A percentile compares a stretch with the other conserved stretches of the same genome.
Evolutionary conservation across 805 yeast genomes (phyloP).

Genomic region (Candida bentonensis): DNA sequence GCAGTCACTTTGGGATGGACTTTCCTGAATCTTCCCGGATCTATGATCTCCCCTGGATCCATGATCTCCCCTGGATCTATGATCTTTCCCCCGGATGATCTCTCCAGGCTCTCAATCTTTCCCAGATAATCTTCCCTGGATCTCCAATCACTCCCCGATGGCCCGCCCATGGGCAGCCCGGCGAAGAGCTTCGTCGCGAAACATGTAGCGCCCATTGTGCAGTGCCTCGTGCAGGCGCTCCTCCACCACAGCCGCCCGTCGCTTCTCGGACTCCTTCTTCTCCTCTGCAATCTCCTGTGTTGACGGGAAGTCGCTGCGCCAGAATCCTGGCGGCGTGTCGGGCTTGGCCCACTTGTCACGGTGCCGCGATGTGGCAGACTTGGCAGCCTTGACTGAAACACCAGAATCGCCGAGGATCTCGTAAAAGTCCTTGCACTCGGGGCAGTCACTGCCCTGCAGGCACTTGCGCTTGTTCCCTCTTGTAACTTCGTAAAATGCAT

Average conservation of each 20-base stretch:
- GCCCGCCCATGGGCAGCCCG: too few relatives aligned
- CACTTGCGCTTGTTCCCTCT: conserved; percentile 23
- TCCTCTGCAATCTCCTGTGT: conserved; percentile 36
- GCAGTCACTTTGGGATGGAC: too few relatives aligned
- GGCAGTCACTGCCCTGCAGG: conserved; percentile 24
- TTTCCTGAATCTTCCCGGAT: too few relatives aligned
- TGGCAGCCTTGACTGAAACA: conserved; percentile 1
- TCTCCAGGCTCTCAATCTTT: too few relatives aligned
- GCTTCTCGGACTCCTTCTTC: conserved; percentile 14
- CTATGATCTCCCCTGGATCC: too few relatives aligned
- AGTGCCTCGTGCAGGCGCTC: conserved; percentile 1
- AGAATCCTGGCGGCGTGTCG: conserved; percentile 45
- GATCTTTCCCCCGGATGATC: too few relatives aligned
- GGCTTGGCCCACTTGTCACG: conserved; percentile 23
- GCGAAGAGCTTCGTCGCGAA: neutral
- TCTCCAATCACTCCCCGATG: too few relatives aligned
- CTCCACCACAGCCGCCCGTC: neutral
- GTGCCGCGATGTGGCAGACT: conserved; percentile 13
- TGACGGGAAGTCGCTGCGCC: conserved; percentile 42
- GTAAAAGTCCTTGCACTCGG: conserved; percentile 16
- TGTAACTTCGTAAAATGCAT: conserved; percentile 24
- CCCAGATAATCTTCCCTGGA: too few relatives aligned
- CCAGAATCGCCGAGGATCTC: conserved; percentile 1
- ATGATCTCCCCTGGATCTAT: too few relatives aligned
- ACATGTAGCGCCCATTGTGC: neutral